These are phyloP conservation scores for Neofusicoccum ribis DNA, from an alignment of 2,329 filamentous ascomycete genomes.

Conservation along the genomic window DNA sequence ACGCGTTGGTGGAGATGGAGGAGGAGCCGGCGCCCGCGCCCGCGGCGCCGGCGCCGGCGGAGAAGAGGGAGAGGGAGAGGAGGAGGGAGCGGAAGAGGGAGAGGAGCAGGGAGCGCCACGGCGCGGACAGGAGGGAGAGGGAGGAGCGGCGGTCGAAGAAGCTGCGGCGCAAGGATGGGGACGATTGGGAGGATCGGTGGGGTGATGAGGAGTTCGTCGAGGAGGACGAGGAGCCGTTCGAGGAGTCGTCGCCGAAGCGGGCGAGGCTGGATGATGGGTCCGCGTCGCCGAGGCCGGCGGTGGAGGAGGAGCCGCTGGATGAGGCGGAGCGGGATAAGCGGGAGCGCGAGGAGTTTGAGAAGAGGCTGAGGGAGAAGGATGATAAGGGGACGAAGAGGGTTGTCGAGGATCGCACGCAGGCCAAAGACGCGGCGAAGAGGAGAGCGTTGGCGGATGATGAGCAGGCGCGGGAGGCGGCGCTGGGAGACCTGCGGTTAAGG, in stretches of 20 bases:
- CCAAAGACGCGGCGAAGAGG: slow-evolving; percentile 58
- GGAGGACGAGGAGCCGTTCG: slow-evolving; percentile 58
- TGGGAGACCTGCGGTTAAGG: slow-evolving; percentile 77
- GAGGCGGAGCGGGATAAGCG: slow-evolving; percentile 47
- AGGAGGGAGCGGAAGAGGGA: slow-evolving; percentile 42
- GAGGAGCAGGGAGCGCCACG: slow-evolving; percentile 26
- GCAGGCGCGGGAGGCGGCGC: slow-evolving; percentile 66
- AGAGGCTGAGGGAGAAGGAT: slow-evolving; percentile 71
- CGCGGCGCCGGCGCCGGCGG: slow-evolving; percentile 21
- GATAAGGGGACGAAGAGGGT: slow-evolving; percentile 68
- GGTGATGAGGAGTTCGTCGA: slow-evolving; percentile 70
- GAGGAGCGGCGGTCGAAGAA: slow-evolving; percentile 38
- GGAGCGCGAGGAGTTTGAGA: slow-evolving; percentile 79
- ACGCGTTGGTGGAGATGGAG: slow-evolving; percentile 56
- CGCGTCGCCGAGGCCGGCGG: slow-evolving; percentile 42
- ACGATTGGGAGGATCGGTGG: slow-evolving; percentile 76
- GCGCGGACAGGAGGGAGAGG: slow-evolving; percentile 23
- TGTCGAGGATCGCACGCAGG: slow-evolving; percentile 60
- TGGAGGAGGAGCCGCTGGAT: slow-evolving; percentile 41
- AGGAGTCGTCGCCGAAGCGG: slow-evolving; percentile 70
- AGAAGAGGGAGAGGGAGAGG: slow-evolving; percentile 27
- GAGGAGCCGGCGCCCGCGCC: slow-evolving; percentile 42
- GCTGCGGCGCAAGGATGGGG: slow-evolving; percentile 50
- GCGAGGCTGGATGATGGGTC: slow-evolving; percentile 49
- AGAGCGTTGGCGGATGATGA: slow-evolving; percentile 64